Base-by-base conservation (phyloP, 352 stramenopile genomes). In the Pythium diclinum region DNA sequence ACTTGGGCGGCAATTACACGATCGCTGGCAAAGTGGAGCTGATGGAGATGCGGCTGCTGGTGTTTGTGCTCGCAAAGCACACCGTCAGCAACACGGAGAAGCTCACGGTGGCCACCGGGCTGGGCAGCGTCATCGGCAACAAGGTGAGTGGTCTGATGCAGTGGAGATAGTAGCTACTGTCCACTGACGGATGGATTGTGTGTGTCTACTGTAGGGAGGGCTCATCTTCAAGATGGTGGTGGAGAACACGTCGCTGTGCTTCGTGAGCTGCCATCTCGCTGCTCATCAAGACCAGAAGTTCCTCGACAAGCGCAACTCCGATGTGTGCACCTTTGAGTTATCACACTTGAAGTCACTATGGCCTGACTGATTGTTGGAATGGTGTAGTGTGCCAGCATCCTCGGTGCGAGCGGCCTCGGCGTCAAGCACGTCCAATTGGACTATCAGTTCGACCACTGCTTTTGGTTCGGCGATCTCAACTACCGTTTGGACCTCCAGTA, bases 401-500 rank as follows among this genome's bases (percentile, higher is more conserved):
- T 95, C 13, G 75, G 76, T 13, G 65, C 74, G 7, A 60, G 30
- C 21, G 71, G 83, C n/a, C 74, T 95, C 14, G 77, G 83, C 3
- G 68, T 83, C 57, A 87, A 88, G 67, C 76, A 86, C 59, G 72
- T 95, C 30, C 72, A 81, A 11, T 73, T 92, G 17, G 86, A 95
- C 57, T 80, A 76, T 34, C 87, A 95, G 60, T 91, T 91, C 25
- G 85, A 94, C 68, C 85, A 96, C 71, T 88, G 81, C 60, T 95
- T 95, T 62, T 92, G 77, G 76, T 88, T 95, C 25, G 88, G 88
- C 8, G 88, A 96, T 56, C 77, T 96, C 25, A 96, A 96, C 73
- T 95, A 96, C 66, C 80, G 87, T 52, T 57, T 95, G 30, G 85
- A 95, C 55, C 66, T 92, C 54, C 82, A 75, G 63, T 88, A 92